Evolutionary conservation across 176 grass and related monocot genomes (phyloP), one percentile per base, ranked within the genome.

Genomic region (Avena atlantica): DNA sequence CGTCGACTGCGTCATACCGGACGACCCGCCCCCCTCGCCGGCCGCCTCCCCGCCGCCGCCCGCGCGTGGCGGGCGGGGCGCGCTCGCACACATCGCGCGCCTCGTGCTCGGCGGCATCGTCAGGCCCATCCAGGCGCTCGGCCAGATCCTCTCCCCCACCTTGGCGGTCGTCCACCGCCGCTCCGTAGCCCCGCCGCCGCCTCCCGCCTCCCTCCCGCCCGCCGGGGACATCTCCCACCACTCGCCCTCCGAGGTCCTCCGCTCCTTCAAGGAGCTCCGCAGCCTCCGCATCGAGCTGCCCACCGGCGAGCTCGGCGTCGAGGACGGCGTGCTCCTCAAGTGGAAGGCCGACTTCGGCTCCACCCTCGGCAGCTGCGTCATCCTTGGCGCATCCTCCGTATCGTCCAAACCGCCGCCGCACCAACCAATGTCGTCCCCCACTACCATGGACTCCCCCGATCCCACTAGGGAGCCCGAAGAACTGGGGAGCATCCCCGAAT

Each of bases 321-420:
- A 98, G 4, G 92, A 95, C 27, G 96, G 93, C 70, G 88, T 98
- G 45, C 90, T 98, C 19, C 92, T 95, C 65, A 93, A 92, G 79
- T 98, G 96, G 96, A 98, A 83, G 87, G 96, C 96, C 12, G 88
- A 91, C 12, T 98, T 98, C 17, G 92, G 93, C 0, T 98, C 96
- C 29, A 94, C 96, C 12, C 88, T 98, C 17, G 90, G 89, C 79
- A 91, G 84, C 76, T 98, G 96, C 31, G 93, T 90, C 44, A 94
- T 95, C 68, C 92, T 98, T 2, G 93, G 92, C 48, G 96, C 93
- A 4, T 91, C 90, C 13, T 93, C 91, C 15, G 83, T 98, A 11
- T 91, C 70, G 9, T 82, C 81, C 0, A 95, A 91, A 19, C 86
- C 45, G 20, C 48, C 37, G 6, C 34, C 48, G 0, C 36, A 19